Conservation (phyloP, 805 yeast genomes). For the Zygoascus ofunaensis region DNA sequence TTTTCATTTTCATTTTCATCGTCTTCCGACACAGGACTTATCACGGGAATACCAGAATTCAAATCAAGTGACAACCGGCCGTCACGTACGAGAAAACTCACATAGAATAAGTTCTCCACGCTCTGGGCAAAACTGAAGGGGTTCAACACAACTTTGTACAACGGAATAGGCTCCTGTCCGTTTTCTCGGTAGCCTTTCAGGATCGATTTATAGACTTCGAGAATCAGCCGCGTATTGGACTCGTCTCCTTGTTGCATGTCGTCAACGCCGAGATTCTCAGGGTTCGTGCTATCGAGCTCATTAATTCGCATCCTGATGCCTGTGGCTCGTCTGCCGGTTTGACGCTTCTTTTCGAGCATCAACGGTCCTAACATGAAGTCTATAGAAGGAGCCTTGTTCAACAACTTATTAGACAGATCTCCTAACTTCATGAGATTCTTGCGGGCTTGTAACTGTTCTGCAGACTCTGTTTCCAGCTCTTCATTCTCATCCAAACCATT, state of each 20-base stretch:
- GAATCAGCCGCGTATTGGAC: slow-evolving; percentile 51
- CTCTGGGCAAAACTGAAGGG: slow-evolving; percentile 70
- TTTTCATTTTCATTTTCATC: background rate
- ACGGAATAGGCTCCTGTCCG: slow-evolving; percentile 35
- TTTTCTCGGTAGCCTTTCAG: slow-evolving; percentile 24
- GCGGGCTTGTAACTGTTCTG: background rate
- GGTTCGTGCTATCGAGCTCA: slow-evolving; percentile 2
- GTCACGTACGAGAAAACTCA: slow-evolving; percentile 72
- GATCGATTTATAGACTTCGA: slow-evolving; percentile 40
- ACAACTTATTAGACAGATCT: slow-evolving; percentile 13
- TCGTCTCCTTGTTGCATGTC: slow-evolving; percentile 44
- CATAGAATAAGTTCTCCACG: slow-evolving; percentile 75
- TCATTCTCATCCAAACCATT: background rate
- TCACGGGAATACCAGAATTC: slow-evolving; percentile 29
- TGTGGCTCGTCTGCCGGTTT: background rate
- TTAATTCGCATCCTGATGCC: slow-evolving; percentile 6
- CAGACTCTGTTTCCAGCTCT: background rate
- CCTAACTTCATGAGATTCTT: slow-evolving; percentile 6
- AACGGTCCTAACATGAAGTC: slow-evolving; percentile 69
- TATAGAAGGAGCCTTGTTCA: slow-evolving; percentile 39
- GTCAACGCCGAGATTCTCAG: slow-evolving; percentile 43
- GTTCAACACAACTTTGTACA: slow-evolving; percentile 61
- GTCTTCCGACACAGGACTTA: slow-evolving; percentile 9
- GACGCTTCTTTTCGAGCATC: slow-evolving; percentile 45
- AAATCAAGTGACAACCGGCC: slow-evolving; percentile 51